Evolutionary conservation across 495 filamentous ascomycete species (phyloP).

Genomic region (Bathelium albidoporum): DNA sequence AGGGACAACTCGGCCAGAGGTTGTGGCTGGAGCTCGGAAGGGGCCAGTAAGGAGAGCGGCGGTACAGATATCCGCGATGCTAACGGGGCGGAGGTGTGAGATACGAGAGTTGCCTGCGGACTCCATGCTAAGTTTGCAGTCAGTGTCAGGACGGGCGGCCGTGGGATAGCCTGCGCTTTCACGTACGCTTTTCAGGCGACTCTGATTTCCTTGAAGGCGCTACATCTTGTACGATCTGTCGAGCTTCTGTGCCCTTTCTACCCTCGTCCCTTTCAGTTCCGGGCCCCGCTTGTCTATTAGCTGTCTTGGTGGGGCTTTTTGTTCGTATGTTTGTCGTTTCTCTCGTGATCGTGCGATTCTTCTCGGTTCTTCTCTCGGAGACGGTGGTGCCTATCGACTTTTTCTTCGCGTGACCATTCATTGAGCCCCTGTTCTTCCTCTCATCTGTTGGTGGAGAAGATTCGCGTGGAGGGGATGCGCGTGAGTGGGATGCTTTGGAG

Average conservation of each 20-base stretch:
- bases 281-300: neutral
- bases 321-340: constrained; percentile 11
- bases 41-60: constrained; percentile 62
- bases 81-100: constrained; percentile 73
- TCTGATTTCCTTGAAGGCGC: neutral
- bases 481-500: constrained; percentile 3
- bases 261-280: neutral
- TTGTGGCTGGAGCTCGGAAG: constrained; percentile 58
- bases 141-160: neutral
- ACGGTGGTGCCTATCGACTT: constrained; percentile 8
- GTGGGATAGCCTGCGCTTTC: neutral
- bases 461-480: constrained; percentile 15
- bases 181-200: neutral
- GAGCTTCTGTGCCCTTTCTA: neutral
- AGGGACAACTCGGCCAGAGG: constrained; percentile 62
- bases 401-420: constrained; percentile 16
- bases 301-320: neutral
- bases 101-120: constrained; percentile 68
- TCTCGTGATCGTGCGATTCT: constrained; percentile 15
- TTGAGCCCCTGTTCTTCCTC: constrained; percentile 13
- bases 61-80: constrained; percentile 78
- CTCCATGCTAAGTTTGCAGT: constrained; percentile 54
- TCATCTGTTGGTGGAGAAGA: constrained; percentile 15
- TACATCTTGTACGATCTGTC: neutral
- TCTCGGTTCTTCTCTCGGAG: constrained; percentile 19